Evolutionary conservation across 768 basidiomycete species (phyloP).

Genomic region (Pleurotus sapidus): DNA sequence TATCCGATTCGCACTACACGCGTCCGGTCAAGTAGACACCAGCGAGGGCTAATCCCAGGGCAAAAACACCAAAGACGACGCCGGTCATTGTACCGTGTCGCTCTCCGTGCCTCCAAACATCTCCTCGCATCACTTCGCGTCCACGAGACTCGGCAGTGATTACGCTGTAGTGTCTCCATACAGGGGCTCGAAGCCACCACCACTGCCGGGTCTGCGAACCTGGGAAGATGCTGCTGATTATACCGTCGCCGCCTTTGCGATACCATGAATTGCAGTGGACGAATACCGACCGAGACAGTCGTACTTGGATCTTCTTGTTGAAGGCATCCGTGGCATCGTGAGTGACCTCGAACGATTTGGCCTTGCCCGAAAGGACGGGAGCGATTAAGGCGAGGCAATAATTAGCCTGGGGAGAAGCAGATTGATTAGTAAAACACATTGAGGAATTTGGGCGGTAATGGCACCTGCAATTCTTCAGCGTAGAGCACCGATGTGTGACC

Average conservation of each 20-base stretch:
- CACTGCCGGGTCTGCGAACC: conserved; percentile 29
- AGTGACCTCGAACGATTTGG: conserved; percentile 33
- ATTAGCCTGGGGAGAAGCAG: conserved; percentile 27
- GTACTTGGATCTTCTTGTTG: conserved; percentile 34
- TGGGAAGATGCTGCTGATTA: conserved; percentile 26
- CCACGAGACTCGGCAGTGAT: no score
- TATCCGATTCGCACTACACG: background rate
- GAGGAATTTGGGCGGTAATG: background rate
- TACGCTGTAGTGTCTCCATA: conserved; percentile 28
- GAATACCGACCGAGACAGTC: conserved; percentile 31
- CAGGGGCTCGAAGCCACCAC: conserved; percentile 29
- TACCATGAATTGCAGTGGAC: conserved; percentile 32
- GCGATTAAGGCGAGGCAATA: conserved; percentile 39
- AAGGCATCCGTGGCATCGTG: conserved; percentile 32
- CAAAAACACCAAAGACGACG: background rate
- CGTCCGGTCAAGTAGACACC: background rate
- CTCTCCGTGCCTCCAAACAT: background rate
- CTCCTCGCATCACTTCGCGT: conserved; percentile 12
- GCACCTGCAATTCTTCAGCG: conserved; percentile 40
- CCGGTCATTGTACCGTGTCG: background rate
- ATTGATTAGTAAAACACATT: background rate
- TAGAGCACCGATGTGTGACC: conserved; percentile 45
- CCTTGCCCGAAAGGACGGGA: conserved; percentile 32
- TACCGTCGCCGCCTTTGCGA: conserved; percentile 22
- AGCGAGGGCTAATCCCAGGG: background rate